Evolutionary conservation across 306 rosid species (phyloP), one percentile per base, ranked within the genome.

Genomic region (Medicago ruthenica): DNA sequence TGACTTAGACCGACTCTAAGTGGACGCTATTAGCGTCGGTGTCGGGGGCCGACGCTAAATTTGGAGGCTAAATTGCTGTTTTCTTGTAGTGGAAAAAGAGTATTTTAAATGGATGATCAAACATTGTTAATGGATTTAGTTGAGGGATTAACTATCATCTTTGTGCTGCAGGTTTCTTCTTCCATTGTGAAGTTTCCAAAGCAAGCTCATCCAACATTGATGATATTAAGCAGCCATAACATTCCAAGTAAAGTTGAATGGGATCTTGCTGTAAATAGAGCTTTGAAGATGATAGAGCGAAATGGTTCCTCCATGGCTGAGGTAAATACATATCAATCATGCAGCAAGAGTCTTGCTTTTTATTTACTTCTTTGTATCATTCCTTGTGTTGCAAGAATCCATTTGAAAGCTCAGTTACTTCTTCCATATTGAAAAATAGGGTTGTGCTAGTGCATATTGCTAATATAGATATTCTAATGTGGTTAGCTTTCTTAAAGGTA

Each of bases 201-300:
- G 75, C 83, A 86, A 77, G 83, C 81, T 76, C 90, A 96, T 67
- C 77, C 61, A 65, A 85, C 91, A 72, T 84, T 79, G 76, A 85
- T 79, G 76, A 85, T 92, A 74, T 50, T 82, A 61, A 89, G 96
- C 79, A 84, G 88, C 71, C 81, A 85, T 69, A 85, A 90, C 82
- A 75, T 83, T 79, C 96, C 97, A 12, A 67, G 71, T 64, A 90
- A 85, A 81, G 75, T 79, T 39, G 79, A 72, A 71, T 95, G 97
- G 98, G 85, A 89, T 67, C 81, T 81, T 82, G 89, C 89, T 17
- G 96, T 95, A 70, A 80, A 84, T 76, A 83, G 89, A 80, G 92
- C 93, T 65, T 83, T 95, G 81, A 87, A 89, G 77, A 91, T 78
- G 85, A 90, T 95, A 68, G 80, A 84, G 71, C 72, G 65, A 79